Evolutionary conservation across 2,329 filamentous ascomycete species (phyloP), one percentile per base, ranked within the genome.

Genomic region (Zymoseptoria ardabiliae): DNA sequence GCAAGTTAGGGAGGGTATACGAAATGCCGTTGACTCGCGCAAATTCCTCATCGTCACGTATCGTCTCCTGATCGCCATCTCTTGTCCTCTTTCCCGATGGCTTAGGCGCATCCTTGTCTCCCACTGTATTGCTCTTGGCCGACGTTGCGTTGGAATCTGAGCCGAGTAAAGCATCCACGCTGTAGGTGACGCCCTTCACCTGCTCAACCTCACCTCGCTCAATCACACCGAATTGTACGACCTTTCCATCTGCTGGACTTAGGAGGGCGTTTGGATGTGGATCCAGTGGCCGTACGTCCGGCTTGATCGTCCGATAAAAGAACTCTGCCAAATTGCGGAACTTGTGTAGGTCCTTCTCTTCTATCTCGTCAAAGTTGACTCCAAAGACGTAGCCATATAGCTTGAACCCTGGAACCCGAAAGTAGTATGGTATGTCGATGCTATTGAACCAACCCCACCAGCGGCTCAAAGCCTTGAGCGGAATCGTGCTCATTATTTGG

Each of bases 151-250:
- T 62, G 60, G 72, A 66, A 58, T 74, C 59, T 65, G 74, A 74
- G 55, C 94, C 94, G 1, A 99, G 82, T 1, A 99, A 82, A 7
- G 94, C 92, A 72, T 99, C 94, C 57, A 99, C 83, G 66, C 88
- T 96, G 76, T 99, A 99, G 0, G 94, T 99, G 82, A 99, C 94
- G 61, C 94, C 94, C 77, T 99, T 99, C 64, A 99, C 93, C 77
- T 99, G 94, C 74, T 99, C 94, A 50, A 99, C 95, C 70, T 97
- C 91, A 53, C 93, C 92, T 69, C 92, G 86, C 69, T 95, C 88
- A 59, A 99, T 97, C 67, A 86, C 86, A 10, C 94, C 94, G 68
- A 91, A 97, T 69, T 97, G 93, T 23, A 99, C 83, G 52, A 99
- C 83, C 64, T 89, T 88, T 53, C 94, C 94, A 73, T 99, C 94